Percentiles rank a stretch among this genome's conserved stretches.
Evolutionary conservation across 768 basidiomycete species (phyloP).

Genomic region (Mycena crocata): DNA sequence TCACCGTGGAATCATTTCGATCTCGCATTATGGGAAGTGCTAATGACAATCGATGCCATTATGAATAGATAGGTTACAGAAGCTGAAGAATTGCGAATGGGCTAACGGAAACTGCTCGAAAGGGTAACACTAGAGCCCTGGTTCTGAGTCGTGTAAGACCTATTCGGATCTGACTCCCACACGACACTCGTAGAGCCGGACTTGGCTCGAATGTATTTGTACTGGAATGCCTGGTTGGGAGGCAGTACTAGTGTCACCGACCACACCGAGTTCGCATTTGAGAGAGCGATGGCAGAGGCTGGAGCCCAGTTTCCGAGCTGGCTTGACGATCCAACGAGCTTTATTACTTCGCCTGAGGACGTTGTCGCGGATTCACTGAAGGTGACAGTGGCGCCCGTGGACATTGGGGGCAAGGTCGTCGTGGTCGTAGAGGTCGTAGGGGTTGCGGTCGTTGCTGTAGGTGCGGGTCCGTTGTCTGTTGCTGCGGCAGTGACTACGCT

Average conservation of each 20-base stretch:
- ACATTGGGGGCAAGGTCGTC: neutral
- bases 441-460: too few relatives aligned
- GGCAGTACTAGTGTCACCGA: constrained; percentile 24
- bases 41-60: neutral
- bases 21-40: too few relatives aligned
- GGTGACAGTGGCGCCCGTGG: constrained; percentile 18
- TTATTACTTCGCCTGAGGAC: constrained; percentile 8
- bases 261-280: constrained; percentile 22
- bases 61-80: too few relatives aligned
- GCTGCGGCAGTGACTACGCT: constrained; percentile 8
- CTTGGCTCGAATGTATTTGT: constrained; percentile 30
- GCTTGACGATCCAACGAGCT: constrained; percentile 24
- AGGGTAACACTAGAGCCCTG: constrained; percentile 11
- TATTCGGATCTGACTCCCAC: constrained; percentile 33
- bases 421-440: neutral
- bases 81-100: too few relatives aligned
- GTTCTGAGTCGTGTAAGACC: constrained; percentile 18
- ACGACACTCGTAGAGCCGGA: constrained; percentile 13
- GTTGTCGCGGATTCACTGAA: constrained; percentile 26
- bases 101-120: constrained; percentile 12
- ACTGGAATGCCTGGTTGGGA: constrained; percentile 26
- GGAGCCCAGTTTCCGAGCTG: constrained; percentile 27
- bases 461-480: neutral
- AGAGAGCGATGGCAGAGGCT: constrained; percentile 18
- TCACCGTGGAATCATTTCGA: too few relatives aligned